Evolutionary conservation across 106 monocot genomes (phyloP).

Genomic region (Dioscorea zingiberensis): DNA sequence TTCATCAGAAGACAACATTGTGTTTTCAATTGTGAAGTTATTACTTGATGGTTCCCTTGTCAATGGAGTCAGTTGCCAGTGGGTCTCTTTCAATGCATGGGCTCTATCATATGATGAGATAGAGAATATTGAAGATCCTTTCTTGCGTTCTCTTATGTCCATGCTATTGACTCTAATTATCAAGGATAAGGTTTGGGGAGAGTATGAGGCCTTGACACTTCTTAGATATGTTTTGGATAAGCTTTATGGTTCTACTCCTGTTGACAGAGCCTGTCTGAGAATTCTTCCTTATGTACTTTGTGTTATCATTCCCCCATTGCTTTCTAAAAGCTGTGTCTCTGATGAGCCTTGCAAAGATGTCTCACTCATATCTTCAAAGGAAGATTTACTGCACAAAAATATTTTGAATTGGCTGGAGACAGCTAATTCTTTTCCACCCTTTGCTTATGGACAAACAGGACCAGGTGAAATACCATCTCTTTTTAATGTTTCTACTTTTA

Average conservation of each 20-base stretch:
- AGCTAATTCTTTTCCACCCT: constrained; percentile 48
- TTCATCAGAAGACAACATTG: constrained; percentile 11
- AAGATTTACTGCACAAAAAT: constrained; percentile 32
- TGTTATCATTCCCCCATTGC: constrained; percentile 40
- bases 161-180: constrained; percentile 42
- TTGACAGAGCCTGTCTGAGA: constrained; percentile 55
- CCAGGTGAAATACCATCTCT: constrained; percentile 37
- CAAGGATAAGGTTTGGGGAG: constrained; percentile 44
- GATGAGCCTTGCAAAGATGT: constrained; percentile 23
- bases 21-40: constrained; percentile 35
- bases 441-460: constrained; percentile 12
- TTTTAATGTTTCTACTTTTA: constrained; percentile 1
- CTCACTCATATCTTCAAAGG: constrained; percentile 10
- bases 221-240: constrained; percentile 47
- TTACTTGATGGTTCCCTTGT: constrained; percentile 63
- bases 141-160: constrained; percentile 63
- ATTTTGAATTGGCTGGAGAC: constrained; percentile 60
- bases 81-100: constrained; percentile 66
- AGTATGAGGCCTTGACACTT: constrained; percentile 45
- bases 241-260: constrained; percentile 26
- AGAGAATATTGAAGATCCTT: constrained; percentile 64
- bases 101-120: constrained; percentile 52
- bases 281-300: constrained; percentile 74
- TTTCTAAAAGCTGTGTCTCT: constrained; percentile 15
- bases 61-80: constrained; percentile 20